Evolutionary conservation across 345 rosid species (phyloP).

Genomic region (Eucalyptus leucophloia): DNA sequence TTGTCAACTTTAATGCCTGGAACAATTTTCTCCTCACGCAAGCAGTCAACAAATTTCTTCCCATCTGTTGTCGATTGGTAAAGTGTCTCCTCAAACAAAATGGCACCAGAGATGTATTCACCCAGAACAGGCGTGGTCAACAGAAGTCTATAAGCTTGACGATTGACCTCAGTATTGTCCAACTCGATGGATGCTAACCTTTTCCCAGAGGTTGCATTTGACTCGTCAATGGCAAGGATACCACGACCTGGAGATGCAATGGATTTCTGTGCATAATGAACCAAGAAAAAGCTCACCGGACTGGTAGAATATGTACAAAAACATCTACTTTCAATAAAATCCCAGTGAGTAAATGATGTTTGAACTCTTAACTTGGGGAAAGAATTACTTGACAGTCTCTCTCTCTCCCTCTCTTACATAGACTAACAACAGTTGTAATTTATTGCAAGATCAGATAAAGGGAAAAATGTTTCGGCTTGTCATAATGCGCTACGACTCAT

Average conservation of each 20-base stretch:
- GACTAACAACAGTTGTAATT: too few relatives aligned
- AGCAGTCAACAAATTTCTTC: slow-evolving; percentile 79
- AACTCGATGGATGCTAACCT: slow-evolving; percentile 79
- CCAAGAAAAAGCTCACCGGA: background rate
- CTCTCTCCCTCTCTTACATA: background rate
- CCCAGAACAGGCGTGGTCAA: slow-evolving; percentile 90
- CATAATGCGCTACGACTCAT: too few relatives aligned
- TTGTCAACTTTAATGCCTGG: slow-evolving; percentile 99
- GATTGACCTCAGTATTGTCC: slow-evolving; percentile 74
- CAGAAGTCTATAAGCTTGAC: slow-evolving; percentile 89
- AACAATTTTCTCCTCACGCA: slow-evolving; percentile 65
- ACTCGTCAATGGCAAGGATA: slow-evolving; percentile 91
- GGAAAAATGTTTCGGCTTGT: too few relatives aligned
- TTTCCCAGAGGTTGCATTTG: slow-evolving; percentile 96
- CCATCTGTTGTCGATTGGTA: slow-evolving; percentile 83
- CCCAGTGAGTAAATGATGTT: background rate
- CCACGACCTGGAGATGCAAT: slow-evolving; percentile 91
- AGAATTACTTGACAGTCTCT: background rate
- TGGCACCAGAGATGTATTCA: slow-evolving; percentile 91
- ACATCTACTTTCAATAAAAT: background rate
- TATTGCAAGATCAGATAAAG: too few relatives aligned
- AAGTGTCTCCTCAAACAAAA: slow-evolving; percentile 94
- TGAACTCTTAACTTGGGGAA: background rate
- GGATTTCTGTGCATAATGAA: slow-evolving; percentile 42
- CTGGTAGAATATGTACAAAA: background rate